Evolutionary conservation across 306 rosid genomes (phyloP), one percentile per base, ranked within the genome.

Genomic region (Ammopiptanthus mongolicus): DNA sequence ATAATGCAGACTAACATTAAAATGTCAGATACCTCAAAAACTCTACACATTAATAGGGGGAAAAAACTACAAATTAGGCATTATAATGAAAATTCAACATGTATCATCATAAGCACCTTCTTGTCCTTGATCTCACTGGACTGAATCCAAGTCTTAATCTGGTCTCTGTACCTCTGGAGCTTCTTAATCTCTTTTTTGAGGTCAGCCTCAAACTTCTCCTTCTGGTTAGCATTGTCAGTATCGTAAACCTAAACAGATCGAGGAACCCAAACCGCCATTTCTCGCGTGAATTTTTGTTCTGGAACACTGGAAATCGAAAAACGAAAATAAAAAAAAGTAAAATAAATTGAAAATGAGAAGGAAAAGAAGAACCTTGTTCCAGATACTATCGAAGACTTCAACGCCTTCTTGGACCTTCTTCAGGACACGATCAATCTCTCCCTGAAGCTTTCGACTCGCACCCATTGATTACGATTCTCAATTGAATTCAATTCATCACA

Each of bases 351-450:
- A n/a, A 13, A 19, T 3, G 23, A 44, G 62, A 73, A 29, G 13
- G 7, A 56, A 7, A 14, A 34, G 21, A 62, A 72, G 28, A 28
- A 94, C 98, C 98, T 95, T 95, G 78, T 91, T 95, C 98, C 98
- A 91, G 65, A 95, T 95, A 75, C 95, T 88, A 67, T 90, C 98
- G 81, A 95, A 95, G 69, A 95, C 96, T 57, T 95, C 98, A 6
- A 95, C 97, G 47, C 98, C 97, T 87, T 95, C 98, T 31, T 95
- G 98, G 8, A 91, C 98, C 91, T 91, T 95, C 89, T 91, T 95
- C 11, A 95, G 93, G 85, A 95, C 98, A 3, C 98, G 93, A 88
- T 95, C 98, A 36, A 95, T 95, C 87, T 95, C 98, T 5, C 98
- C 98, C 86, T 95, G 98, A 63, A 95, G 98, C 82, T 95, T 95